phyloP scores from a whole-genome alignment of 495 filamentous ascomycete genomes.

The Daldinia concentrica region DNA sequence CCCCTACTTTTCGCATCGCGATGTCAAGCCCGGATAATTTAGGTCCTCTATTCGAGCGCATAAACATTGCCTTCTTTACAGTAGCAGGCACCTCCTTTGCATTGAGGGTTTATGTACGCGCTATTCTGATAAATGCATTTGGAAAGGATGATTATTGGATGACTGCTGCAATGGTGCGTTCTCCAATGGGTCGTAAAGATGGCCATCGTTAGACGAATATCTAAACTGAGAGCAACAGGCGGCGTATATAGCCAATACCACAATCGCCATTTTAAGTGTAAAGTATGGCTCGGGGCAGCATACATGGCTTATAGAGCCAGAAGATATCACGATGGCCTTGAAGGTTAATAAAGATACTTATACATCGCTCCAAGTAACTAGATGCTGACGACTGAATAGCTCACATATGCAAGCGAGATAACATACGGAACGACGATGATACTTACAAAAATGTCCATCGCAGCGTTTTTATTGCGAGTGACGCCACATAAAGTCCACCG shows the following conservation, averaged over 20 bases:
- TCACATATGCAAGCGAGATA: background rate
- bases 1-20: background rate
- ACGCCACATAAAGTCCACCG: background rate
- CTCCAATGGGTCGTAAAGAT: background rate
- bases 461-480: background rate
- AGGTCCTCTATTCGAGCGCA: background rate
- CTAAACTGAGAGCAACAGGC: background rate
- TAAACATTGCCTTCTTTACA: background rate
- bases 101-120: background rate
- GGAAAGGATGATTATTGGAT: background rate
- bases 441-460: background rate
- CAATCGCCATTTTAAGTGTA: background rate
- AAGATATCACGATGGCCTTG: background rate
- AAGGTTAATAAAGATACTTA: background rate
- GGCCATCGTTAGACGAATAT: background rate
- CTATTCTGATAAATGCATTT: background rate
- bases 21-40: background rate
- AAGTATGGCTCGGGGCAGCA: background rate
- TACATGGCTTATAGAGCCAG: background rate
- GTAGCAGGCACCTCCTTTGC: background rate
- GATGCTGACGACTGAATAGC: background rate
- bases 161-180: background rate
- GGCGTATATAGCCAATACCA: background rate
- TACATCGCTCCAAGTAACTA: background rate
- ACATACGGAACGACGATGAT: conserved; percentile 1